Base-by-base conservation (phyloP, 768 basidiomycete species). In the Tricholoma bakamatsutake region DNA sequence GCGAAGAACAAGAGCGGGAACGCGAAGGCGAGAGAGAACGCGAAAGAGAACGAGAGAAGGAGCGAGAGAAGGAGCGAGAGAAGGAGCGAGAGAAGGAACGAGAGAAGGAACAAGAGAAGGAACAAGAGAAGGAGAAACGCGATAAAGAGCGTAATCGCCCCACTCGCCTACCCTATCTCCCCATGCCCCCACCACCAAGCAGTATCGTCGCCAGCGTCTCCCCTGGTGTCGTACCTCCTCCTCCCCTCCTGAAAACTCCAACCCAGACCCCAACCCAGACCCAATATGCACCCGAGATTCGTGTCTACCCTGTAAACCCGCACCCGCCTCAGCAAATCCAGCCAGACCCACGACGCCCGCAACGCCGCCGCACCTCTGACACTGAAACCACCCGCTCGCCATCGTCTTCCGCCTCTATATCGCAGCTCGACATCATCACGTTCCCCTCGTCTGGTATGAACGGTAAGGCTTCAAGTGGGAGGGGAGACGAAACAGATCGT, bases 161-260 rank as follows among this genome's bases (percentile, higher is more conserved):
- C 17, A 28, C 40, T 31, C 59, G 57, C 33, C 34, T 63, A 11
- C 47, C 39, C 10, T 63, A 61, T 51, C 57, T 61, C 5, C 53
- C 54, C 6, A 63, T 63, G 62, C 62, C 62, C 5, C 43, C 57
- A 13, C 60, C 60, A 18, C 62, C 62, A 3, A 47, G 53, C 5
- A 39, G 35, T 15, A 12, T 10, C 1, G 24, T 10, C 10, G 21
- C 3, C 3, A 24, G 21, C 21, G 3, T 24, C 35, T 4, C 42
- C 42, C 7, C 34, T 39, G 4, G 52, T 39, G 5, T n/a, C 43
- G 15, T 18, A 11, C 53, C 48, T 33, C 31, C n/a, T 27, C 53
- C 18, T 21, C 48, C 13, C 21, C 46, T n/a, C 50, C 43, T 17
- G 17, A 53, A n/a, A 12, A 53, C 45, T 28, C 35, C 15, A 54